Percentiles rank a stretch among this genome's conserved stretches.
Evolutionary conservation across 148 eudicot genomes (phyloP).

Genomic region (Rhododendron ferrugineum): DNA sequence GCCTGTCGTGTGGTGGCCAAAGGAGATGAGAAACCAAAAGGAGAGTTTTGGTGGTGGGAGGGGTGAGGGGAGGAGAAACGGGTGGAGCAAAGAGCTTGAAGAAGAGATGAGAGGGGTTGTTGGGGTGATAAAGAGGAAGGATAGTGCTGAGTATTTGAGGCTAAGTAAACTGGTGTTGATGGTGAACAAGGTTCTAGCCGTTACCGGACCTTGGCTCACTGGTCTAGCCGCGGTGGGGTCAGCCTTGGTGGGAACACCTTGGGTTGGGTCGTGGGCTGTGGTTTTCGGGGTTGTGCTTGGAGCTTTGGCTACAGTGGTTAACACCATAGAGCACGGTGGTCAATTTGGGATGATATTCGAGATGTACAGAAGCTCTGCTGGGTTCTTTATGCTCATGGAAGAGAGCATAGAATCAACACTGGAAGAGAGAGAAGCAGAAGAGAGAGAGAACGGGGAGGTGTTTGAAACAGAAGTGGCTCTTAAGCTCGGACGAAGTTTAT

Average conservation of each 20-base stretch:
- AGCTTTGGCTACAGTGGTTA: slow-evolving; percentile 5
- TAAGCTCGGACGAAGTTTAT: slow-evolving; percentile 2
- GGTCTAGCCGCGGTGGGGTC: slow-evolving; percentile 10
- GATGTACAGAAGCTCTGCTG: slow-evolving; percentile 14
- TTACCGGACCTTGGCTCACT: slow-evolving; percentile 3
- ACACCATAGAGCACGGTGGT: slow-evolving; percentile 11
- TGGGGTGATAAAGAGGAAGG: slow-evolving; percentile 8
- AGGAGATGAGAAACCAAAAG: neutral
- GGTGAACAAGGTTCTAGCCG: slow-evolving; percentile 13
- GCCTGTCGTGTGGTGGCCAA: slow-evolving; percentile 15
- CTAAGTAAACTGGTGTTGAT: slow-evolving; percentile 8
- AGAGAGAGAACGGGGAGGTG: slow-evolving; percentile 10
- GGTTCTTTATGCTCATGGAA: slow-evolving; percentile 8
- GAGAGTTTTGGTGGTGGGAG: neutral
- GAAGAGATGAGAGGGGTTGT: slow-evolving; percentile 9
- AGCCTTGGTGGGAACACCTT: neutral
- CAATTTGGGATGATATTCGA: slow-evolving; percentile 17
- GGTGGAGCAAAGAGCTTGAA: slow-evolving; percentile 14
- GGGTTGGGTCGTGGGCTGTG: slow-evolving; percentile 3
- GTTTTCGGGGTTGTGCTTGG: slow-evolving; percentile 4
- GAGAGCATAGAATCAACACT: slow-evolving; percentile 10
- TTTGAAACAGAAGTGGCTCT: slow-evolving; percentile 17
- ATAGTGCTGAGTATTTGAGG: slow-evolving; percentile 12
- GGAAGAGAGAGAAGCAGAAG: neutral
- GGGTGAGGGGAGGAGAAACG: neutral